Evolutionary conservation across 768 basidiomycete genomes (phyloP).

Genomic region (Mycena venus): DNA sequence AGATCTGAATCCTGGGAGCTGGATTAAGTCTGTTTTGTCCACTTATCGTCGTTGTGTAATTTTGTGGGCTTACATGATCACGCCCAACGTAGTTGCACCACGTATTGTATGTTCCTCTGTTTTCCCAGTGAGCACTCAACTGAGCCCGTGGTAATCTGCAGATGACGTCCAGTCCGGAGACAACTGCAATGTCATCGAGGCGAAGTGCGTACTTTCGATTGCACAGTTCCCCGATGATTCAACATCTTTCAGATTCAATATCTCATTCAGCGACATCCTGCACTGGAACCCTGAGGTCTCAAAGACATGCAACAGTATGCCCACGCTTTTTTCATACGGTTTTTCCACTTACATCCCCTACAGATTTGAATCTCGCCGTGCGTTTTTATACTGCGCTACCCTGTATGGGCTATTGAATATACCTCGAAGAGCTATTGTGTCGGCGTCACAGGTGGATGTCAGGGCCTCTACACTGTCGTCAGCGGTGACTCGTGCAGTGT

Average conservation of each 20-base stretch:
- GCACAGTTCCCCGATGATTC: too few relatives aligned
- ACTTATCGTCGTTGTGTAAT: too few relatives aligned
- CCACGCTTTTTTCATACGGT: too few relatives aligned
- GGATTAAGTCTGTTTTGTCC: neutral
- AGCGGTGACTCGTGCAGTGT: conserved; percentile 19
- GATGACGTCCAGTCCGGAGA: neutral
- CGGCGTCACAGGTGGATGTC: neutral
- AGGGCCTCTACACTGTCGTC: neutral
- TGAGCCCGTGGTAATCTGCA: neutral
- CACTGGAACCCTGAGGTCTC: conserved; percentile 6
- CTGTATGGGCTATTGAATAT: too few relatives aligned
- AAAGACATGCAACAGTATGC: conserved; percentile 4
- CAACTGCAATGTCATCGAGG: neutral
- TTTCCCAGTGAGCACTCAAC: neutral
- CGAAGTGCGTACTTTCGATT: neutral
- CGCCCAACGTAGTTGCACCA: neutral
- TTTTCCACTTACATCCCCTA: neutral
- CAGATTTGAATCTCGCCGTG: neutral
- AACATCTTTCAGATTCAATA: neutral
- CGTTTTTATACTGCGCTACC: neutral
- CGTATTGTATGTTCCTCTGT: neutral
- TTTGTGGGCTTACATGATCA: too few relatives aligned
- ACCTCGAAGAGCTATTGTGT: neutral
- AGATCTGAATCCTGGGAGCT: conserved; percentile 1
- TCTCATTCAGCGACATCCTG: neutral